A percentile compares a stretch with the other conserved stretches of the same genome.
Conservation (phyloP, 768 basidiomycete genomes). For the Jaapia argillacea region DNA sequence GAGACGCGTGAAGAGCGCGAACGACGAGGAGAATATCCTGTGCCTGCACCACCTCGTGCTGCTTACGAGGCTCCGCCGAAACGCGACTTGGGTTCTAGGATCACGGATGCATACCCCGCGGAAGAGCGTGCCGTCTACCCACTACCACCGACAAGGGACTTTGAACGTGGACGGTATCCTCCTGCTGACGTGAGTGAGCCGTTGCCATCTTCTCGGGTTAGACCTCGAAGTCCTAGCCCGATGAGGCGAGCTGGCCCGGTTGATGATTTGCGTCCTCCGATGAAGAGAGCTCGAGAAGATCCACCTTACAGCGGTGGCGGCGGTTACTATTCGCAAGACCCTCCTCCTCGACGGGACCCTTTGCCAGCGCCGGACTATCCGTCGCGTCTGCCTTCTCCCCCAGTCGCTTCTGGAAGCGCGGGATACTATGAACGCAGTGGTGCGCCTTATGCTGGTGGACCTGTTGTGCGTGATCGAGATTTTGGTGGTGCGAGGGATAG, state of each 20-base stretch:
- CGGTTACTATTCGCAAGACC: not conserved
- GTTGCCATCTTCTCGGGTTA: slow-evolving; percentile 12
- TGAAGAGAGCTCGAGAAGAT: slow-evolving; percentile 18
- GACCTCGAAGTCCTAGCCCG: slow-evolving; percentile 18
- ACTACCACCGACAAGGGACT: not conserved
- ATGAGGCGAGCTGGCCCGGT: slow-evolving; percentile 4
- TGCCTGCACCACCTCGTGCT: slow-evolving; percentile 6
- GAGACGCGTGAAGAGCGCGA: slow-evolving; percentile 21
- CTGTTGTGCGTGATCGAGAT: not conserved
- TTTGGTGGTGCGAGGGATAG: not conserved
- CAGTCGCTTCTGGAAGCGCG: not conserved
- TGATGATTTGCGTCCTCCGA: slow-evolving; percentile 16
- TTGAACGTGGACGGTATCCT: slow-evolving; percentile 13
- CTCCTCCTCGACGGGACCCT: slow-evolving; percentile 1
- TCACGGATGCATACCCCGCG: slow-evolving; percentile 11
- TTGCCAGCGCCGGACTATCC: not conserved
- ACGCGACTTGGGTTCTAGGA: slow-evolving; percentile 14
- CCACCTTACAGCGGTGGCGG: not conserved
- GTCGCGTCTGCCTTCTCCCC: not conserved
- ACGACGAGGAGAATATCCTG: slow-evolving; percentile 7
- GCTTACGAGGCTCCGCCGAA: slow-evolving; percentile 15
- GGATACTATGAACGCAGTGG: not conserved
- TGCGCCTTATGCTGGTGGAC: not conserved
- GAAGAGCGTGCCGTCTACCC: slow-evolving; percentile 10
- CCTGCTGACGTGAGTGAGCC: slow-evolving; percentile 8